These are phyloP conservation scores for Alternaria conjuncta DNA, from an alignment of 2,329 filamentous ascomycete species.

Conservation along the genomic window DNA sequence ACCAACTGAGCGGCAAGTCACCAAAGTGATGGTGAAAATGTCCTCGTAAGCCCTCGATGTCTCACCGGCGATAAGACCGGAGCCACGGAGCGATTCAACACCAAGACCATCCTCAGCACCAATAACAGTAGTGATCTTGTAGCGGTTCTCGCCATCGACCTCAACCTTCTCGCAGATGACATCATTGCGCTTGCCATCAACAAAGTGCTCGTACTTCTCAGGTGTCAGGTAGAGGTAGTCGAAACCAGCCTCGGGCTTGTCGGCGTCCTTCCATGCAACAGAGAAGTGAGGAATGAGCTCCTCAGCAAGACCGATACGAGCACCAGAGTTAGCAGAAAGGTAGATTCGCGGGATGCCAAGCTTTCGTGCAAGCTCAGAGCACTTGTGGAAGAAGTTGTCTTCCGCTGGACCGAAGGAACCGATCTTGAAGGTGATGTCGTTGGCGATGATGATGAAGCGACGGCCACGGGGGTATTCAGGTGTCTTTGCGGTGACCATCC, in stretches of 20 bases:
- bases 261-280: conserved; percentile 90
- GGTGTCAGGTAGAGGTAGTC: conserved; percentile 95
- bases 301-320: conserved; percentile 93
- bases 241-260: conserved; percentile 86
- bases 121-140: conserved; percentile 93
- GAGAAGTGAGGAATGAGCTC: conserved; percentile 97
- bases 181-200: conserved; percentile 74
- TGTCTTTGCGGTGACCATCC: conserved; percentile 92
- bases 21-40: conserved; percentile 97
- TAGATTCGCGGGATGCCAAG: conserved; percentile 97
- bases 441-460: conserved; percentile 94
- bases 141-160: conserved; percentile 86
- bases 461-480: conserved; percentile 93
- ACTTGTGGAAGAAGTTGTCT: conserved; percentile 99
- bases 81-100: conserved; percentile 96
- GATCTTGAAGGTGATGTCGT: conserved; percentile 99
- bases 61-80: conserved; percentile 96
- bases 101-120: conserved; percentile 94
- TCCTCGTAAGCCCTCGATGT: conserved; percentile 97
- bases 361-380: conserved; percentile 92
- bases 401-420: conserved; percentile 96
- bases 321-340: conserved; percentile 97
- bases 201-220: conserved; percentile 84
- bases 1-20: conserved; percentile 98
- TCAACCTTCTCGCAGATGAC: conserved; percentile 87